Percentiles rank a stretch among this genome's conserved stretches.
Evolutionary conservation across 345 rosid species (phyloP).

Genomic region (Atalantia buxifolia): DNA sequence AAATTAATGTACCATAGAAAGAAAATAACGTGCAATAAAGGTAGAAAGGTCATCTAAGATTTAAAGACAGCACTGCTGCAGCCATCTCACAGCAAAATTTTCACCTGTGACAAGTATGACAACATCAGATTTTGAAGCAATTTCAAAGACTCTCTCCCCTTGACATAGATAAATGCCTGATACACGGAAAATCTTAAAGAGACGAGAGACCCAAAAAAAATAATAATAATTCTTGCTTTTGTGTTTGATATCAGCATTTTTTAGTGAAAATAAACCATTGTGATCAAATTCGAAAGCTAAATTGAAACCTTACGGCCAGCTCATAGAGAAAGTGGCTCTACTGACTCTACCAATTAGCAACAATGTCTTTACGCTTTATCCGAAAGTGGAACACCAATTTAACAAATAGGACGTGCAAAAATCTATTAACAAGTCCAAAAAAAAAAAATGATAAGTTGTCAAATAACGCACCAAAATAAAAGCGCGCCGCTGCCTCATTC

Average conservation of each 20-base stretch:
- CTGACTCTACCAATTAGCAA: too few species aligned
- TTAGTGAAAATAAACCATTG: not conserved
- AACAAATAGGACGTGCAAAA: too few species aligned
- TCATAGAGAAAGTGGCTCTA: not conserved
- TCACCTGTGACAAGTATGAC: too few species aligned
- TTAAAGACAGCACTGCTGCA: not conserved
- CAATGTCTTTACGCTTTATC: too few species aligned
- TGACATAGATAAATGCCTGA: not conserved
- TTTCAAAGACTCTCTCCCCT: not conserved
- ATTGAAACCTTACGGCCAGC: not conserved
- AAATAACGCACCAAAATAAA: constrained; percentile 54
- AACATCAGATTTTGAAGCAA: not conserved
- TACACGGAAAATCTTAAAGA: not conserved
- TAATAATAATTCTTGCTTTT: not conserved
- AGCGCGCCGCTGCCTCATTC: constrained; percentile 60
- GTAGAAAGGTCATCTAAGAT: too few species aligned
- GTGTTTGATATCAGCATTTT: not conserved
- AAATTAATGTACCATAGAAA: too few species aligned
- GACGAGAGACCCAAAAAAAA: not conserved
- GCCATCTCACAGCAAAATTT: not conserved
- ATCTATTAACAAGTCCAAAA: too few species aligned
- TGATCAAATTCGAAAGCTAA: not conserved
- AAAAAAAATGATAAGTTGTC: too few species aligned
- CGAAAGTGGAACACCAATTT: too few species aligned
- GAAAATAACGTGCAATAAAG: too few species aligned